phyloP scores from a whole-genome alignment of 192 early-diverging fungal species.

The Dissophora globulifera region DNA sequence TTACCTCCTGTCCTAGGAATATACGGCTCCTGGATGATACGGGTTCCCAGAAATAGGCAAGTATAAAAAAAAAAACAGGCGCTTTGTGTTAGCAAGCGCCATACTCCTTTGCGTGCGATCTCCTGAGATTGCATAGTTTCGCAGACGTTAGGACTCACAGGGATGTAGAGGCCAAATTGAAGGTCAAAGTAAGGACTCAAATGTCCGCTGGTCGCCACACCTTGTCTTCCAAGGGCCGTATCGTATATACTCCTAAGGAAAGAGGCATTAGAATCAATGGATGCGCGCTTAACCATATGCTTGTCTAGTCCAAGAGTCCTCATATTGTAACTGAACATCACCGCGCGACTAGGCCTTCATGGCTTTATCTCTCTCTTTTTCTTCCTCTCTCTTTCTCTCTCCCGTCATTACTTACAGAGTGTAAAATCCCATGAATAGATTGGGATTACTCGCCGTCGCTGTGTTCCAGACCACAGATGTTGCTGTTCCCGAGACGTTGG shows the following conservation, averaged over 20 bases:
- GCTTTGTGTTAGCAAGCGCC: too few species aligned
- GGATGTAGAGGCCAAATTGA: slow-evolving; percentile 42
- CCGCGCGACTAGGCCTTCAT: too few species aligned
- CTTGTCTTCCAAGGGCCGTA: slow-evolving; percentile 32
- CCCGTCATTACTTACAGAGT: slow-evolving; percentile 51
- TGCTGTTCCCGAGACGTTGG: slow-evolving; percentile 25
- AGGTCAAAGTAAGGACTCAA: slow-evolving; percentile 43
- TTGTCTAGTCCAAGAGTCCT: too few species aligned
- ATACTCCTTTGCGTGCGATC: too few species aligned
- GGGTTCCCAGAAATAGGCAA: neutral
- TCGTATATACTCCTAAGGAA: slow-evolving; percentile 34
- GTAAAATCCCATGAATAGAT: slow-evolving; percentile 37
- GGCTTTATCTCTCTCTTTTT: too few species aligned
- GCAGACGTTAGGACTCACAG: slow-evolving; percentile 3
- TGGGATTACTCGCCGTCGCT: neutral
- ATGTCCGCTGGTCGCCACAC: slow-evolving; percentile 36
- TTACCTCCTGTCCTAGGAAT: slow-evolving; percentile 36
- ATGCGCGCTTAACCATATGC: too few species aligned
- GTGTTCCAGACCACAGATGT: slow-evolving; percentile 33
- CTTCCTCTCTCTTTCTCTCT: too few species aligned
- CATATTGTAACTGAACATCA: too few species aligned
- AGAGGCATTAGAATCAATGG: neutral
- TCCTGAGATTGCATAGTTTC: too few species aligned
- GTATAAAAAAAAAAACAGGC: too few species aligned
- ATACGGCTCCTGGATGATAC: slow-evolving; percentile 26